Evolutionary conservation across 176 grass and related monocot species (phyloP).

Genomic region (Lolium perenne): DNA sequence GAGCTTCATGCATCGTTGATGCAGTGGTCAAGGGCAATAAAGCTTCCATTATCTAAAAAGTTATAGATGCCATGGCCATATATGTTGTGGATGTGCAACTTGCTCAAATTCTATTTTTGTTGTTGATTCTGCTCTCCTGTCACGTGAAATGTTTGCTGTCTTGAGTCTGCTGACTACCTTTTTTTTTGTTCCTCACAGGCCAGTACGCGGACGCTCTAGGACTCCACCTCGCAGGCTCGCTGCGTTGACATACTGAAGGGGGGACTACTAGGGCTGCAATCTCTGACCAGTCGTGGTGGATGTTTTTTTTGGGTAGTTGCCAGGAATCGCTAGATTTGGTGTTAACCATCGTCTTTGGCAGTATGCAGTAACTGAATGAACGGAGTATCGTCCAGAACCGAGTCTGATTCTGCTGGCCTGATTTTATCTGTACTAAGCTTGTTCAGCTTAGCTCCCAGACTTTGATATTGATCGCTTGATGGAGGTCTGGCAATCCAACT

Average conservation of each 20-base stretch:
- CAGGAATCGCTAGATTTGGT: background rate
- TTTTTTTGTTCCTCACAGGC: conserved; percentile 26
- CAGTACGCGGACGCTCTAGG: conserved; percentile 44
- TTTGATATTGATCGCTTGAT: background rate
- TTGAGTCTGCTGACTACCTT: background rate
- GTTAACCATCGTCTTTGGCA: background rate
- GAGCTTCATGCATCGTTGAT: no score
- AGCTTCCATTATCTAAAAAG: no score
- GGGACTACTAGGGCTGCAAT: background rate
- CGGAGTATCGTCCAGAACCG: background rate
- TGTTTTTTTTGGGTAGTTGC: conserved; percentile 16
- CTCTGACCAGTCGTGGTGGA: background rate
- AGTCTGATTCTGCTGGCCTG: background rate
- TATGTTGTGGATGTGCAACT: background rate
- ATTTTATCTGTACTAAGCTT: conserved; percentile 8
- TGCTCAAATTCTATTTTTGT: background rate
- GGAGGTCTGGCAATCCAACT: background rate
- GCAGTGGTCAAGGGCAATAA: no score
- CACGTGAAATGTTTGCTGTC: background rate
- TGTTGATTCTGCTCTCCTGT: background rate
- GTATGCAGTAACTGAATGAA: conserved; percentile 12
- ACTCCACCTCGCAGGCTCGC: conserved; percentile 52
- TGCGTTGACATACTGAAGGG: conserved; percentile 42
- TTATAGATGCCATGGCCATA: conserved; percentile 7
- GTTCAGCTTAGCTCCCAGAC: background rate